phyloP scores from a whole-genome alignment of 805 yeast species.

The Lachancea nothofagi region DNA sequence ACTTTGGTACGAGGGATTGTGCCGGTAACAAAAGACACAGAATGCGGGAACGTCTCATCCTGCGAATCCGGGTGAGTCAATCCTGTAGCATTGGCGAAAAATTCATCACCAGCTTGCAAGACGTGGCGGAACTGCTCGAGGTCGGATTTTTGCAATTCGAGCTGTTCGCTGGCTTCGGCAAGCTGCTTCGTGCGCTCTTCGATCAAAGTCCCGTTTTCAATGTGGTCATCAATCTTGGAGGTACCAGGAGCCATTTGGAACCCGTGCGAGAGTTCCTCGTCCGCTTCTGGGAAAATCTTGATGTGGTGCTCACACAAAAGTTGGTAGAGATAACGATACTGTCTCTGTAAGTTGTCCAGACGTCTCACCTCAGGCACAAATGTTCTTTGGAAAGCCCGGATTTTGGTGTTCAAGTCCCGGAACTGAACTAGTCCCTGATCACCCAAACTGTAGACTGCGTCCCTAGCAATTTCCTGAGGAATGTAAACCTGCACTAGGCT shows the following conservation, averaged over 20 bases:
- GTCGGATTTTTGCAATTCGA: constrained; percentile 51
- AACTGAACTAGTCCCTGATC: constrained; percentile 82
- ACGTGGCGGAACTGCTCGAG: constrained; percentile 58
- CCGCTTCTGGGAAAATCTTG: constrained; percentile 24
- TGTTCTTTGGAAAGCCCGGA: constrained; percentile 81
- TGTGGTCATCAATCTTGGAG: constrained; percentile 66
- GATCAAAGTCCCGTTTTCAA: constrained; percentile 53
- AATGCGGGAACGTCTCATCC: constrained; percentile 7
- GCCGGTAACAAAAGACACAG: constrained; percentile 45
- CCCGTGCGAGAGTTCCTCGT: constrained; percentile 25
- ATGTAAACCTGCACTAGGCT: constrained; percentile 85
- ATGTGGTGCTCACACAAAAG: constrained; percentile 49
- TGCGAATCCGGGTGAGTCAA: constrained; percentile 5
- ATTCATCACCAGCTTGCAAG: constrained; percentile 44
- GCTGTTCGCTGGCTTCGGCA: constrained; percentile 58
- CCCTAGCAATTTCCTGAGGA: constrained; percentile 85
- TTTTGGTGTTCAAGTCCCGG: constrained; percentile 76
- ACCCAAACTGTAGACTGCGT: constrained; percentile 80
- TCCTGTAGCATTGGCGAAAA: constrained; percentile 34
- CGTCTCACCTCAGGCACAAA: constrained; percentile 83
- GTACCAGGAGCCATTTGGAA: constrained; percentile 37
- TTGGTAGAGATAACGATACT: constrained; percentile 51
- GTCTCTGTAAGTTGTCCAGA: constrained; percentile 85
- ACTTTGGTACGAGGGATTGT: constrained; percentile 58
- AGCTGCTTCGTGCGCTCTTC: constrained; percentile 74